phyloP scores from a whole-genome alignment of 192 early-diverging fungal genomes.

The Coemansia sp. region DNA sequence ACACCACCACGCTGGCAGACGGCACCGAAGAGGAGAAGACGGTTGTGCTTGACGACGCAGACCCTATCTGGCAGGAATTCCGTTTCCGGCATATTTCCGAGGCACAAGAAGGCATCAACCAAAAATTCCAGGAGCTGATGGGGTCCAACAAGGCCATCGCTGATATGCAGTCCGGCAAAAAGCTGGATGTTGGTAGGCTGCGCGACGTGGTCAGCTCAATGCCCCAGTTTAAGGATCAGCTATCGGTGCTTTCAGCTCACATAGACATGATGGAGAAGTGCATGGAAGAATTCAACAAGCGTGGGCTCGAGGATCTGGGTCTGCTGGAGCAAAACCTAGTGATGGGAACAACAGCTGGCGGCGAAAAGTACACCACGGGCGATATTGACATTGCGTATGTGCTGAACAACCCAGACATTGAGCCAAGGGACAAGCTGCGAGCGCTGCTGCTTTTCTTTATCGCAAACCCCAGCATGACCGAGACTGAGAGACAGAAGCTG shows the following conservation, averaged over 20 bases:
- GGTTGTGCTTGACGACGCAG: constrained; percentile 44
- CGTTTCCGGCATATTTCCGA: constrained; percentile 60
- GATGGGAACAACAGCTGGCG: constrained; percentile 53
- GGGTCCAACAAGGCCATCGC: constrained; percentile 46
- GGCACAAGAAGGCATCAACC: constrained; percentile 48
- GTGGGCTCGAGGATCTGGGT: constrained; percentile 46
- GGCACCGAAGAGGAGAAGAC: constrained; percentile 43
- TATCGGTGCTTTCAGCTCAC: constrained; percentile 53
- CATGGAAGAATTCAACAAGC: constrained; percentile 55
- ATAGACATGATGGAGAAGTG: constrained; percentile 57
- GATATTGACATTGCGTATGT: constrained; percentile 50
- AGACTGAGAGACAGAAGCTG: constrained; percentile 48
- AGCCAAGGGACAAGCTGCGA: constrained; percentile 50
- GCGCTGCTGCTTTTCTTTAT: constrained; percentile 45
- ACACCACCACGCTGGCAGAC: constrained; percentile 42
- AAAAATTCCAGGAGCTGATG: constrained; percentile 48
- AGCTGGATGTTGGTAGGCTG: constrained; percentile 42
- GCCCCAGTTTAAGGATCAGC: constrained; percentile 55
- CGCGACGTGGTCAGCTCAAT: constrained; percentile 50
- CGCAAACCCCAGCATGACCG: constrained; percentile 45
- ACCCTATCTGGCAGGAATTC: constrained; percentile 57
- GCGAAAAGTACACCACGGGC: constrained; percentile 44
- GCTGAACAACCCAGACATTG: constrained; percentile 49
- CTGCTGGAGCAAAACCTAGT: constrained; percentile 59
- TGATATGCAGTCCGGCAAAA: constrained; percentile 41